Evolutionary conservation across 345 rosid species (phyloP).

Genomic region (Linum usitatissimum): DNA sequence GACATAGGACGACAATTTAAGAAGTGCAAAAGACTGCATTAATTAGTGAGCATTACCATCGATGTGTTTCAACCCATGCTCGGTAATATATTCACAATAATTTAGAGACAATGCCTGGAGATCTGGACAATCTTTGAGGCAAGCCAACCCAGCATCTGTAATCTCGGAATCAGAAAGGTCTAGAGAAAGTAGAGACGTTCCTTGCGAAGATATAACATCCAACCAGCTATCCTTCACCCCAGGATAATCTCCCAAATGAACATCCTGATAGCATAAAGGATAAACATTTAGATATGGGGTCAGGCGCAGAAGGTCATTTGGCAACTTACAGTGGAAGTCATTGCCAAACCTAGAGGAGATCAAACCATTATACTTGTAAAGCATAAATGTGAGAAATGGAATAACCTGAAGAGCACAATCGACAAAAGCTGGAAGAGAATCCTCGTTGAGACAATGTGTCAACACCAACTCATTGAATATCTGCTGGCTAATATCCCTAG

Average conservation of each 20-base stretch:
- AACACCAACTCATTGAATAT: constrained; percentile 20
- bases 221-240: constrained; percentile 83
- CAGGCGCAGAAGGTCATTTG: too few relatives aligned
- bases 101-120: constrained; percentile 53
- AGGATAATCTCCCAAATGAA: constrained; percentile 62
- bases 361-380: too few relatives aligned
- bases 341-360: too few relatives aligned
- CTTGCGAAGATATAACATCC: constrained; percentile 77
- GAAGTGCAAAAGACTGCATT: not conserved
- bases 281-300: too few relatives aligned
- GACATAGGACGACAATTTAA: not conserved
- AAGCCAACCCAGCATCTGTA: constrained; percentile 52
- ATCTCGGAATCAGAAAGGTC: constrained; percentile 75
- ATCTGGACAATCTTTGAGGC: constrained; percentile 45
- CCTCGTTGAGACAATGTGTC: constrained; percentile 7
- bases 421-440: not conserved
- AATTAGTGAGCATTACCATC: constrained; percentile 30
- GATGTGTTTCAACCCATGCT: constrained; percentile 45
- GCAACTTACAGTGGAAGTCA: too few relatives aligned
- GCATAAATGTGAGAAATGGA: too few relatives aligned
- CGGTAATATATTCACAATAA: constrained; percentile 54
- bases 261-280: constrained; percentile 32
- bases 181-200: constrained; percentile 65
- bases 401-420: not conserved
- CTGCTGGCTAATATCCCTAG: constrained; percentile 25